These are phyloP conservation scores for Hymenoscyphus linearis DNA, from an alignment of 2,329 filamentous ascomycete genomes.

Conservation along the genomic window DNA sequence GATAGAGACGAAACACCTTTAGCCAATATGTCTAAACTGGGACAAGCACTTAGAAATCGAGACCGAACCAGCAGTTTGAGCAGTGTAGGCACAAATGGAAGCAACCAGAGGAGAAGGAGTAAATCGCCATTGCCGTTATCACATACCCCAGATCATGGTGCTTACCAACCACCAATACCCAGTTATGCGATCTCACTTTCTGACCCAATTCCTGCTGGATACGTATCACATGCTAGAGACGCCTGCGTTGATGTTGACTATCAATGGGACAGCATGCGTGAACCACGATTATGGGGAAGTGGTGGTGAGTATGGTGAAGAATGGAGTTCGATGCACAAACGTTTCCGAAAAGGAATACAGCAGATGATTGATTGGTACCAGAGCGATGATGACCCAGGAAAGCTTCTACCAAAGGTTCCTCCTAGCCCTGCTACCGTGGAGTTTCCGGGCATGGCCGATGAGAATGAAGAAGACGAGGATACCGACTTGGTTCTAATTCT, in stretches of 20 bases:
- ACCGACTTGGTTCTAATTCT: conserved; percentile 77
- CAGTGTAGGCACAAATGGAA: conserved; percentile 28
- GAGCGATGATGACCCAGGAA: conserved; percentile 46
- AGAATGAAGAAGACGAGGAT: conserved; percentile 51
- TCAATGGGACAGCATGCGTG: conserved; percentile 89
- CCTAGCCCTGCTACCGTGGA: conserved; percentile 34
- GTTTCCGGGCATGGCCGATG: conserved; percentile 32
- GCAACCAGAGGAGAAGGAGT: conserved; percentile 16
- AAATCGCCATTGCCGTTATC: conserved; percentile 3
- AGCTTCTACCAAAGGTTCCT: conserved; percentile 45
- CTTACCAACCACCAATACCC: conserved; percentile 72
- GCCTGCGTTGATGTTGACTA: conserved; percentile 84
- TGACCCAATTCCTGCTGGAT: conserved; percentile 79
- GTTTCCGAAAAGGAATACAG: conserved; percentile 75
- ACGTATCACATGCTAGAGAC: conserved; percentile 85
- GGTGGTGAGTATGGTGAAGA: conserved; percentile 88
- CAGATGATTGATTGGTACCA: conserved; percentile 80
- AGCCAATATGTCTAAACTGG: conserved; percentile 24
- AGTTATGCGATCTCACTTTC: conserved; percentile 77
- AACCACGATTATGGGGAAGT: conserved; percentile 75
- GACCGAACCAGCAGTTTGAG: conserved; percentile 33
- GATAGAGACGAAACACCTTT: conserved; percentile 27
- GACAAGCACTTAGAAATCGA: conserved; percentile 25
- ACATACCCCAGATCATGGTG: conserved; percentile 24
- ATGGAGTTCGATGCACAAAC: conserved; percentile 91